Evolutionary conservation across 148 eudicot species (phyloP), one percentile per base, ranked within the genome.

Genomic region (Pharnaceum exiguum): DNA sequence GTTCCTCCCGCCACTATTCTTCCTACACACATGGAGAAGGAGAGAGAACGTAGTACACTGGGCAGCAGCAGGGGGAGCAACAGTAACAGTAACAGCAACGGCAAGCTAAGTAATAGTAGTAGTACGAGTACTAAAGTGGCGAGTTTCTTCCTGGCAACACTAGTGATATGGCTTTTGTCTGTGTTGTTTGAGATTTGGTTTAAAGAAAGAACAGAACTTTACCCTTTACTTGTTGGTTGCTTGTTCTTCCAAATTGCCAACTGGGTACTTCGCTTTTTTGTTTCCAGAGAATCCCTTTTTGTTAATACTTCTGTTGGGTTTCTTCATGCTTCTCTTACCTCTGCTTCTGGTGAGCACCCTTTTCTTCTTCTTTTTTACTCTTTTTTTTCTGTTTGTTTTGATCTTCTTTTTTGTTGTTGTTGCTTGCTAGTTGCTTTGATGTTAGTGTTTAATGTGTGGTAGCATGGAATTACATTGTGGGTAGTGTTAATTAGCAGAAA

Each of bases 281-380:
- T 85, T 18, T 82, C 82, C 25, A 55, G 70, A 9, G 87, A 87
- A 46, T 79, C 96, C 26, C 68, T 82, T 33, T 68, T 76, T 36
- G 84, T 91, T 56, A 91, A 91, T 55, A 91, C 97, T 16, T 71
- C 73, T 39, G 88, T 91, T 40, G 87, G 96, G 68, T 94, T 91
- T 33, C 75, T 91, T 29, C 97, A 91, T 65, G 87, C 97, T 36
- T 75, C 79, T 38, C 55, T 85, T 38, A 69, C 86, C 69, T 90
- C 97, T 59, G 74, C 76, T 49, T 75, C 82, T 45, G 96, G 96
- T 89, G n/a, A 3, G 16, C 19, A 26, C 50, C 30, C 22, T 30
- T 46, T 16, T 37, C 25, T 5, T 23, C 17, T 46, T 16, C 3
- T n/a, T 5, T 4, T 54, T 60, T 11, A 29, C 0, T 7, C 5